Evolutionary conservation across 768 basidiomycete species (phyloP), one percentile per base, ranked within the genome.

Genomic region (Tephrocybe sp.): DNA sequence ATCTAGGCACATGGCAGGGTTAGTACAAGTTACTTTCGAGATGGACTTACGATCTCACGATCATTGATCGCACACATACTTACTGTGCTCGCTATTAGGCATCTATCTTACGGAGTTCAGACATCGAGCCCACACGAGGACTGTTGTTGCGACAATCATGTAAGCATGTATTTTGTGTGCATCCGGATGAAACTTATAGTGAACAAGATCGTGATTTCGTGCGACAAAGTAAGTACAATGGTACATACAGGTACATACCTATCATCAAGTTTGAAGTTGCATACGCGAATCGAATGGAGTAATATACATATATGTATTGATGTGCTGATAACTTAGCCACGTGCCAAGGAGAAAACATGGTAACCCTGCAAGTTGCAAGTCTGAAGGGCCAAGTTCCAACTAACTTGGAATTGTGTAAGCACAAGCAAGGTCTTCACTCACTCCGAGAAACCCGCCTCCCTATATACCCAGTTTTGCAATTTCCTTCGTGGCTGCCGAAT

Each of bases 1-100:
- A 86, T 55, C 71, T 97, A 44, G 94, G 94, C 10, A 94, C 90
- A 19, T 97, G 94, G 94, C 94, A 97, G 78, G 93, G 91, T 81
- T 32, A 43, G 67, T 60, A 19, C n/a, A 1, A 30, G 23, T 23
- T 31, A 16, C 49, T 51, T 6, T 36, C 16, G 17, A 39, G 31
- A 39, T 22, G 26, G 8, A 46, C 23, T 33, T 19, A 45, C 10
- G 17, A 39, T 30, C 26, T 11, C 33, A 32, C 30, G 9, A 42
- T 43, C n/a, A n/a, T n/a, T n/a, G n/a, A n/a, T n/a, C n/a, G n/a
- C n/a, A n/a, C n/a, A n/a, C n/a, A n/a, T n/a, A n/a, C n/a, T 14
- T 16, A 51, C 14, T 53, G 32, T 52, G 13, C 34, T 14, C 13
- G n/a, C 32, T 45, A 49, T 11, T 31, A 80, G 90, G 93, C 0